Percentiles rank a stretch among this genome's conserved stretches.
Conservation (phyloP, 495 filamentous ascomycete genomes). For the Echria macrotheca region DNA sequence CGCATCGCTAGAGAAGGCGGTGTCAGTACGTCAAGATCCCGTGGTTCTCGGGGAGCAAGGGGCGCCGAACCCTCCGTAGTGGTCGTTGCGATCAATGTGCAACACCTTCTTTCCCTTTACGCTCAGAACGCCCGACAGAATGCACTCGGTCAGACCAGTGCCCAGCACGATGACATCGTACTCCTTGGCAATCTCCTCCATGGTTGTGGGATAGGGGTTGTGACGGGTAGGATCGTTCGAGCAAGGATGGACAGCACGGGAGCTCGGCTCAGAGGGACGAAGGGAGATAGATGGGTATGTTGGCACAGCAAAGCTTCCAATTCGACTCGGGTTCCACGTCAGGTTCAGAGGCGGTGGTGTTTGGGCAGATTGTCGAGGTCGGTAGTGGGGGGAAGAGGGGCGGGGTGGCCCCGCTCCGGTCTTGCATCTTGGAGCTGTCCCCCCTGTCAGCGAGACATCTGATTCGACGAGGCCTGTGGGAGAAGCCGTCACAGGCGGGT, state of each 20-base stretch:
- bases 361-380: conserved; percentile 6
- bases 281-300: too few relatives aligned
- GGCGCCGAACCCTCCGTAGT: conserved; percentile 81
- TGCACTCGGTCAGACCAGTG: conserved; percentile 97
- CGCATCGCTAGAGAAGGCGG: conserved; percentile 62
- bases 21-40: conserved; percentile 19
- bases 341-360: conserved; percentile 1
- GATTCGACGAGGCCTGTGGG: conserved; percentile 24
- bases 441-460: conserved; percentile 7
- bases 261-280: neutral
- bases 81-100: conserved; percentile 97
- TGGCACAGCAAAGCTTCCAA: conserved; percentile 4
- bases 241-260: neutral
- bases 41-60: neutral
- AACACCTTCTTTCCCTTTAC: conserved; percentile 99
- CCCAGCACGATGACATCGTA: conserved; percentile 99
- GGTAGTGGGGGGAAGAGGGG: conserved; percentile 14
- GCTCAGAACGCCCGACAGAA: conserved; percentile 94
- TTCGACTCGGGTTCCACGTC: conserved; percentile 2
- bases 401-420: conserved; percentile 21
- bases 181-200: conserved; percentile 88
- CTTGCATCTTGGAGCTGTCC: conserved; percentile 17
- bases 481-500: conserved; percentile 24
- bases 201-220: conserved; percentile 9
- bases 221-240: neutral